phyloP scores from a whole-genome alignment of 2,329 filamentous ascomycete genomes.

The Fusarium nurragi region DNA sequence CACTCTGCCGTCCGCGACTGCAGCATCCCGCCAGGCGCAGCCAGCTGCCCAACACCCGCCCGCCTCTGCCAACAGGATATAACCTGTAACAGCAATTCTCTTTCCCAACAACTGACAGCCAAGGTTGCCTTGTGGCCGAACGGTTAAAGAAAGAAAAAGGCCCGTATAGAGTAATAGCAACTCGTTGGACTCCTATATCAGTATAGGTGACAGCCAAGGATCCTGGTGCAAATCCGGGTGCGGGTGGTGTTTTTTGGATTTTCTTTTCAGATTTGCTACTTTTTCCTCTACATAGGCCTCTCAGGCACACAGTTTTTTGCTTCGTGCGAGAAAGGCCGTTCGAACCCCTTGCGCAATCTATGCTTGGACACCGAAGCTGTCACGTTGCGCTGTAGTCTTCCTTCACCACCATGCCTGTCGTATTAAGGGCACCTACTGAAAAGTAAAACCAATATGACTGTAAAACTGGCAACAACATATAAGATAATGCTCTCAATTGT shows the following conservation, averaged over 20 bases:
- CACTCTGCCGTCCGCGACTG: slow-evolving; percentile 22
- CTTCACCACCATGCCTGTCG: neutral
- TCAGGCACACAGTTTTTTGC: neutral
- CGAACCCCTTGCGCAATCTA: neutral
- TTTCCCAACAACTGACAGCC: slow-evolving; percentile 23
- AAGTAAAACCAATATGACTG: neutral
- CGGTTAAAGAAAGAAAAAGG: slow-evolving; percentile 32
- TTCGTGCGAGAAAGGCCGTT: neutral
- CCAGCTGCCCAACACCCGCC: slow-evolving; percentile 29
- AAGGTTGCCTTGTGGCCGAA: slow-evolving; percentile 30
- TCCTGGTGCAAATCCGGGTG: slow-evolving; percentile 51
- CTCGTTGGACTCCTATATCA: slow-evolving; percentile 50
- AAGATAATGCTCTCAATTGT: slow-evolving; percentile 1
- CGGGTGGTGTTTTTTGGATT: slow-evolving; percentile 40
- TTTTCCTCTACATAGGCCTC: neutral
- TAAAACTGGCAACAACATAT: neutral
- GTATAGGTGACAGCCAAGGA: slow-evolving; percentile 49
- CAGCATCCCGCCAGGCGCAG: slow-evolving; percentile 13
- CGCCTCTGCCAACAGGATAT: slow-evolving; percentile 14
- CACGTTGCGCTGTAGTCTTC: neutral
- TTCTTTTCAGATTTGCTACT: neutral
- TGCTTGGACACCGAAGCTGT: neutral
- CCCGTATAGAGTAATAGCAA: slow-evolving; percentile 52
- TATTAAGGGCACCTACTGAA: neutral
- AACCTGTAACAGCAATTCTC: slow-evolving; percentile 8